Base-by-base conservation (phyloP, 257 asterid species). In the Nicotiana undulata region DNA sequence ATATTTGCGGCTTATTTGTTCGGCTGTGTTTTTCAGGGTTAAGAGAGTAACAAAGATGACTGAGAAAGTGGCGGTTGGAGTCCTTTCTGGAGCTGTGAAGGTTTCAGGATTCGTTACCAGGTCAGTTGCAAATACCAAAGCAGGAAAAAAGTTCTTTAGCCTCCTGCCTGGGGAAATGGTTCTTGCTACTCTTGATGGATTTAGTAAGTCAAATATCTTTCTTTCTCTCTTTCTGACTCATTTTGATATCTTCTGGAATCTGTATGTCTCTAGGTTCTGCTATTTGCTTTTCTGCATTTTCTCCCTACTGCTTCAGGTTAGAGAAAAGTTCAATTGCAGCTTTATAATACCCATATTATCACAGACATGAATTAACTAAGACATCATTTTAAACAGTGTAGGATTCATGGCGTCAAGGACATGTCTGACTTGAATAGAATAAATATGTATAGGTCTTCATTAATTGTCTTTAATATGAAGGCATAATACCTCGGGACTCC, bases 161-260 rank as follows among this genome's bases (percentile, higher is more conserved):
- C 89, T 90, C 64, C 84, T 95, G 85, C 99, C 99, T 6, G 98
- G 98, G 89, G 99, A 95, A 87, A 80, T 95, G 63, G 88, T 90
- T 53, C 96, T 93, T 68, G 99, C 99, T 77, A 91, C 99, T 77
- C 89, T 95, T 52, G 99, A 95, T 85, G 98, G 99, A 90, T 95
- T 95, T 80, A 90, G 99, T 95, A 93, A 51, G 98, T 91, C n/a
- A 13, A 76, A 28, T 2, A 20, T 72, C 49, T 24, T 46, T 10
- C 29, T 13, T 11, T 68, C 58, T 70, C 60, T 72, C 22, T 46
- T 24, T 46, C 78, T 24, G 58, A 70, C 34, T n/a, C 22, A 37
- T 70, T 46, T 24, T 72, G 40, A 18, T 18, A n/a, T n/a, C 61
- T 55, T 55, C 61, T 72, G 78, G 60, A 72, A 72, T 72, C 55